Evolutionary conservation across 2,329 filamentous ascomycete species (phyloP).

Genomic region (Fusarium sarcochroum): DNA sequence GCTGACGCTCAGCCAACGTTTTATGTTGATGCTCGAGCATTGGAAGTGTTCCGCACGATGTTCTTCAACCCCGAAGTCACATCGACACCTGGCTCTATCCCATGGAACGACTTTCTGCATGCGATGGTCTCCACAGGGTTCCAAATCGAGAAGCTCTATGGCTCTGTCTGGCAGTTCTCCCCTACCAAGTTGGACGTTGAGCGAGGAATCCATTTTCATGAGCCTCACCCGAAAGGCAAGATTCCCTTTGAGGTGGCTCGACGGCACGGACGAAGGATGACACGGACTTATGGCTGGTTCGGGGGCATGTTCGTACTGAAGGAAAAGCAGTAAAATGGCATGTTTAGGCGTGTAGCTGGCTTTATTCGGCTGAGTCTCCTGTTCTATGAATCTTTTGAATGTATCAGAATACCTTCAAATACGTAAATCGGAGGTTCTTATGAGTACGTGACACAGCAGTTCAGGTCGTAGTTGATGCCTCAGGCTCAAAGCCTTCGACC

Average conservation of each 20-base stretch:
- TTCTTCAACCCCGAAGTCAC: slow-evolving; percentile 15
- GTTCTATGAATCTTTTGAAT: no score
- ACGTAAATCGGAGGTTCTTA: no score
- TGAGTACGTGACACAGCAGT: no score
- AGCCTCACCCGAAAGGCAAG: not conserved
- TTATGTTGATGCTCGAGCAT: not conserved
- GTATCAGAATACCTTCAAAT: no score
- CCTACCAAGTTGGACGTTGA: not conserved
- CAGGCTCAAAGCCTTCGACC: no score
- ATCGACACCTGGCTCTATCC: not conserved
- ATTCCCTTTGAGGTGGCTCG: slow-evolving; percentile 1
- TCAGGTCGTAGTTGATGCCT: no score
- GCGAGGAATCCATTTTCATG: slow-evolving; percentile 5
- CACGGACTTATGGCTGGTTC: slow-evolving; percentile 4
- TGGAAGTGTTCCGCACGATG: slow-evolving; percentile 1
- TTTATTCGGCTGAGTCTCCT: no score
- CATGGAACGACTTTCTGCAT: slow-evolving; percentile 1
- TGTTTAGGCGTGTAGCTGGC: no score
- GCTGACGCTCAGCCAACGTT: not conserved
- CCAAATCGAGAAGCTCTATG: slow-evolving; percentile 5
- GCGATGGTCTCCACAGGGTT: not conserved
- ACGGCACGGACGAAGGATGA: slow-evolving; percentile 3
- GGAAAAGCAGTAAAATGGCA: no score
- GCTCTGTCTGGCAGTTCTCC: slow-evolving; percentile 9
- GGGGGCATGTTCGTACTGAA: slow-evolving; percentile 4